Evolutionary conservation across 1,284 basidiomycete genomes (phyloP).

Genomic region (Phellopilus nigrolimitatus): DNA sequence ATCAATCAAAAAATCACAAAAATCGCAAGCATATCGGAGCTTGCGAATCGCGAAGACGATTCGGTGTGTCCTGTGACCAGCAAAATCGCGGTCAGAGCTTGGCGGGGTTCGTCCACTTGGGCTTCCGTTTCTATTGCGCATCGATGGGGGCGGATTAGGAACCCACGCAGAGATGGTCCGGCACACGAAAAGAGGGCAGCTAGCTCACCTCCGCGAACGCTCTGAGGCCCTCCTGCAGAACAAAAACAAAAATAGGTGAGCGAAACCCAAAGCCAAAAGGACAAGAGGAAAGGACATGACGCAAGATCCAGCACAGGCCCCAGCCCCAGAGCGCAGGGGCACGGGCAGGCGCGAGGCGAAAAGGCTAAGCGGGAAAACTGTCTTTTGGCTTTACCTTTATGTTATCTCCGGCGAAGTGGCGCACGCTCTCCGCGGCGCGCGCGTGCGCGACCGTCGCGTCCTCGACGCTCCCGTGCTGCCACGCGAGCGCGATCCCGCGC

Average conservation of each 20-base stretch:
- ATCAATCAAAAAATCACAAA: too few relatives aligned
- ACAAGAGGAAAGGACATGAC: neutral
- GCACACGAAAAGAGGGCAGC: conserved; percentile 26
- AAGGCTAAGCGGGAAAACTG: too few relatives aligned
- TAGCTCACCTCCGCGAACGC: conserved; percentile 41
- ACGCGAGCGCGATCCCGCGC: conserved; percentile 52
- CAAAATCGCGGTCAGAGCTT: too few relatives aligned
- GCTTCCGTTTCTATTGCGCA: conserved; percentile 50
- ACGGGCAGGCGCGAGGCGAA: neutral
- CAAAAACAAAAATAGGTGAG: conserved; percentile 36
- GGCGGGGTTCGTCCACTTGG: conserved; percentile 54
- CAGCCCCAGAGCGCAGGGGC: conserved; percentile 18
- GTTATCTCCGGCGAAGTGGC: conserved; percentile 64
- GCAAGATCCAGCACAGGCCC: neutral
- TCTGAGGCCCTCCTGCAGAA: conserved; percentile 38
- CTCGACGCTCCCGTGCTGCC: conserved; percentile 49
- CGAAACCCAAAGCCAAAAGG: conserved; percentile 15
- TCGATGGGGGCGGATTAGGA: conserved; percentile 8
- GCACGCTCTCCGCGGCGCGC: conserved; percentile 45
- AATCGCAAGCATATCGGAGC: too few relatives aligned
- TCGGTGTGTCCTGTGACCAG: too few relatives aligned
- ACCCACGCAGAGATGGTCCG: neutral
- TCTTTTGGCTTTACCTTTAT: conserved; percentile 54
- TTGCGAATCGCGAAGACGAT: too few relatives aligned
- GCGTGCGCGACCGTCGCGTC: conserved; percentile 49